phyloP scores from a whole-genome alignment of 371 early-diverging fungal species.

The Chytridiales sp. region DNA sequence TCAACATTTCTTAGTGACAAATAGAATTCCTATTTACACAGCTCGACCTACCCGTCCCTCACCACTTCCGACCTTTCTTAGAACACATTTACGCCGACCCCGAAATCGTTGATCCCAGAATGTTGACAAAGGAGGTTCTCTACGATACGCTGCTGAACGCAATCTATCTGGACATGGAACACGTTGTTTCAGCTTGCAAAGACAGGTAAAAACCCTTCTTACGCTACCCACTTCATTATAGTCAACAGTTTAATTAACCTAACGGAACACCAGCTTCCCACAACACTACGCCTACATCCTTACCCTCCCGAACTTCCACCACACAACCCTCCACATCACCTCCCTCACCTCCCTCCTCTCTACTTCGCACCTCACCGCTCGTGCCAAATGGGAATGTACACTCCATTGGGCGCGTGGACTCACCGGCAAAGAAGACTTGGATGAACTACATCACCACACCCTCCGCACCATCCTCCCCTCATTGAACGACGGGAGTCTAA shows the following conservation, averaged over 20 bases:
- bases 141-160: background rate
- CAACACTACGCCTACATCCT: background rate
- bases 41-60: conserved; percentile 3
- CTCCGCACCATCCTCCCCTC: background rate
- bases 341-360: background rate
- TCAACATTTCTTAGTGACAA: no score
- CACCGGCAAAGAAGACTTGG: no score
- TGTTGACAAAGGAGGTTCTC: background rate
- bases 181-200: background rate
- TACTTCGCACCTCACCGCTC: no score
- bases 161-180: background rate
- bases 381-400: no score
- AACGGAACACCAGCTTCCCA: background rate
- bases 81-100: conserved; percentile 1
- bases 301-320: background rate
- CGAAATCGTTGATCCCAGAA: background rate
- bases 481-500: background rate
- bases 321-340: background rate
- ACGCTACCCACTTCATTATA: background rate
- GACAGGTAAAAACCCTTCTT: background rate
- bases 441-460: background rate
- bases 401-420: no score
- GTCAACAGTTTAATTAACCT: background rate
- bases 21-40: background rate
- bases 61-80: conserved; percentile 1